Base-by-base conservation (phyloP, 495 filamentous ascomycete species). In the Lophium mytilinum region DNA sequence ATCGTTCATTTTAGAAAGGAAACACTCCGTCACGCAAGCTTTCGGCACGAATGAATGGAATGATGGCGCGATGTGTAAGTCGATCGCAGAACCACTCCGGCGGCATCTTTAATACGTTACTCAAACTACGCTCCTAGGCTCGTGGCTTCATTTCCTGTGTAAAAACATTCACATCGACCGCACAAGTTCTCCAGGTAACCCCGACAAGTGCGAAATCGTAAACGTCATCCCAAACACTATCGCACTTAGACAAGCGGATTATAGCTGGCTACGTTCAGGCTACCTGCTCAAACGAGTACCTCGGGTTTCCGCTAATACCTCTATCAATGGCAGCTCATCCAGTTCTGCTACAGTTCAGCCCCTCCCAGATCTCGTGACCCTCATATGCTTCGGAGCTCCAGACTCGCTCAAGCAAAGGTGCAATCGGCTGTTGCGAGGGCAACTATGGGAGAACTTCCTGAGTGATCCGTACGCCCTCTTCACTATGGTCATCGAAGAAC, bases 141-240 rank as follows among this genome's bases (percentile, higher is more conserved):
- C 40, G 4, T 61, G 58, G 58, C 48, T 57, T 15, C 58, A 61
- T 48, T 57, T 50, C 33, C 36, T 61, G 35, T 56, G 53, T 49
- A 61, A 61, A 35, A 51, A 61, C 42, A 56, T 57, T 40, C 36
- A 56, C 14, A 37, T 57, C 46, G 46, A 56, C 12, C 46, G 48
- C 14, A 45, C 17, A 11, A 30, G 24, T 2, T 30, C 24, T 30
- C 24, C 24, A 30, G 24, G 24, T 6, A n/a, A n/a, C 14, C 34
- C 35, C 15, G 34, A 34, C 14, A 58, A 52, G 34, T 39, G 52
- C 45, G 18, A n/a, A n/a, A 47, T 37, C 18, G 18, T 12, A 11
- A 19, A 56, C 42, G 37, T n/a, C 24, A 42, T 35, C 19, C 39
- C 35, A 12, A 17, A 37, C 36, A 37, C 42, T 3, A 50, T 18